Evolutionary conservation across 495 filamentous ascomycete species (phyloP).

Genomic region (Acidomyces sp.): DNA sequence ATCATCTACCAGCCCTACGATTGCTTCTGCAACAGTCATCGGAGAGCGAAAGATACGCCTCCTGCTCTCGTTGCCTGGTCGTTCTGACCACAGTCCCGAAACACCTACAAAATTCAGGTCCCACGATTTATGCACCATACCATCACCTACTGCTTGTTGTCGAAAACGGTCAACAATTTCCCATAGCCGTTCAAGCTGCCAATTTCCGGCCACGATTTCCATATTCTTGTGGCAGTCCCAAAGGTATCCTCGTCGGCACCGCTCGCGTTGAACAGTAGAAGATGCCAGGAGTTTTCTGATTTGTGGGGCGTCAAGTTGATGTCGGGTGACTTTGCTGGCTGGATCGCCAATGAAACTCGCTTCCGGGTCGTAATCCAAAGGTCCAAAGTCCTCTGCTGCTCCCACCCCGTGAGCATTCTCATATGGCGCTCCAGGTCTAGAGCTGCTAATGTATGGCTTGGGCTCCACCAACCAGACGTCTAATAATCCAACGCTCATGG

Average conservation of each 20-base stretch:
- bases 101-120: conserved; percentile 84
- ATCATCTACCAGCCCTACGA: conserved; percentile 34
- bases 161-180: conserved; percentile 27
- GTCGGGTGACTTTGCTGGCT: no score
- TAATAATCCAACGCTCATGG: conserved; percentile 4
- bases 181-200: conserved; percentile 67
- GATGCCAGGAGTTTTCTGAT: background rate
- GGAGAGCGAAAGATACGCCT: conserved; percentile 16
- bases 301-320: background rate
- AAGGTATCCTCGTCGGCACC: conserved; percentile 61
- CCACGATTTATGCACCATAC: conserved; percentile 60
- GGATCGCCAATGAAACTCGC: background rate
- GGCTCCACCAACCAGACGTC: conserved; percentile 8
- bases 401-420: background rate
- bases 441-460: background rate
- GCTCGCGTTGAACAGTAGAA: conserved; percentile 31
- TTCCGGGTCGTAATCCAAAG: background rate
- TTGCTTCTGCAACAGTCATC: conserved; percentile 33
- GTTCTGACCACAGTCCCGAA: conserved; percentile 62
- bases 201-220: conserved; percentile 54
- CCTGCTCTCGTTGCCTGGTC: conserved; percentile 41
- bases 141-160: conserved; percentile 42
- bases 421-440: background rate
- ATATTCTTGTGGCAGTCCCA: conserved; percentile 61
- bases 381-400: conserved; percentile 6